Base-by-base conservation (phyloP, 2,329 filamentous ascomycete species). In the Diplocarpon rosae region DNA sequence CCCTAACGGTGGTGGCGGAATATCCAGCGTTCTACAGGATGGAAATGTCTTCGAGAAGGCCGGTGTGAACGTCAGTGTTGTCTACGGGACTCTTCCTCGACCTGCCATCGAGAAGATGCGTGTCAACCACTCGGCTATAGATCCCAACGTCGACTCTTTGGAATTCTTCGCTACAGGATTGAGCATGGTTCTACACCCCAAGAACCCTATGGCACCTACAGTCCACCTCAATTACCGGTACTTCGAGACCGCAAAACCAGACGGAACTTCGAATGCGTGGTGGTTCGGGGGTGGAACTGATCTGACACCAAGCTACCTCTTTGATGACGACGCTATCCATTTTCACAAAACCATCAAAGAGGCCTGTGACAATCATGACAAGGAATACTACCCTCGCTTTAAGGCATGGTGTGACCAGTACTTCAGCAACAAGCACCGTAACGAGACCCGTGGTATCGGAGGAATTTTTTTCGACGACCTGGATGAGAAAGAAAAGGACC, bases 381-480 rank as follows among this genome's bases (percentile, higher is more conserved):
- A 85, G 63, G 75, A 72, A 31, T 98, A 95, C 71, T 98, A 93
- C 64, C 81, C 87, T 11, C 79, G 80, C 42, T 98, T 96, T 75
- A 98, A 98, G 71, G 82, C 84, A 62, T 98, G 92, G 92, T 98
- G 92, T 64, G 92, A 98, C 64, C 80, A 93, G 58, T 98, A 98
- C 70, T 98, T 98, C 67, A 82, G 75, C 69, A 85, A 95, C 65
- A 90, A 89, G 63, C 92, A 98, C 68, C 80, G 92, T 37, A 76
- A 77, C 47, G 92, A 98, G 68, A 72, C 78, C 37, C 83, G 92
- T 39, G 92, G 92, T 45, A 69, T 98, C 29, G 92, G 92, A 42
- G 92, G 92, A 43, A 96, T 98, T 65, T 98, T 98, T 76, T 98
- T 98, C 60, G 92, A 98, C 65, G 92, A 98, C 63, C 73, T 98